Conservation (phyloP, 768 basidiomycete species). For the Epithele typhae region DNA sequence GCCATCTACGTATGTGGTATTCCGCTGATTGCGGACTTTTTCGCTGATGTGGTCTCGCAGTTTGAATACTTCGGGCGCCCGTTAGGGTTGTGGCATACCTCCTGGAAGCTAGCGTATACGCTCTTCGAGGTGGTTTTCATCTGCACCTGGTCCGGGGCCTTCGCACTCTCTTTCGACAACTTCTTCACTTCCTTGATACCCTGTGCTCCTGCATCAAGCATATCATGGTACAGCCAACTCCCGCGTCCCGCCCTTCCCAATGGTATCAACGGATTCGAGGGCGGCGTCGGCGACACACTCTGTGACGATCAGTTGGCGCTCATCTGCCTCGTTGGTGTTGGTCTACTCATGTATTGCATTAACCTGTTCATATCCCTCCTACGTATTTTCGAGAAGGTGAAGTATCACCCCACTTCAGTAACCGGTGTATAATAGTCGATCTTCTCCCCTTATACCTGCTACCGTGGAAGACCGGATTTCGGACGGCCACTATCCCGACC, state of each 20-base stretch:
- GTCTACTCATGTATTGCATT: constrained; percentile 75
- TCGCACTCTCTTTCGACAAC: constrained; percentile 88
- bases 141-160: constrained; percentile 88
- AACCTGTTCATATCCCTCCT: constrained; percentile 83
- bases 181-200: constrained; percentile 84
- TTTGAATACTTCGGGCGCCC: constrained; percentile 92
- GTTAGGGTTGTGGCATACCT: constrained; percentile 88
- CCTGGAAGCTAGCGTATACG: constrained; percentile 81
- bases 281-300: constrained; percentile 51
- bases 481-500: no score
- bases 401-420: constrained; percentile 39
- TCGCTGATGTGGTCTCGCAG: constrained; percentile 36
- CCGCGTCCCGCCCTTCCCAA: constrained; percentile 44
- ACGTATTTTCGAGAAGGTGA: constrained; percentile 87
- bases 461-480: no score
- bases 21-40: constrained; percentile 15
- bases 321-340: constrained; percentile 73
- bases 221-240: constrained; percentile 72
- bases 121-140: constrained; percentile 87
- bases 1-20: constrained; percentile 70
- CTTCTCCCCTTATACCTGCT: neutral
- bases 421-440: neutral
- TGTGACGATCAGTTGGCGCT: constrained; percentile 76
- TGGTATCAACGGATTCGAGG: constrained; percentile 42
- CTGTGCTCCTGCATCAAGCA: constrained; percentile 57